A percentile compares a stretch with the other conserved stretches of the same genome.
phyloP scores from a whole-genome alignment of 495 filamentous ascomycete species.

The Neurospora sp. region DNA sequence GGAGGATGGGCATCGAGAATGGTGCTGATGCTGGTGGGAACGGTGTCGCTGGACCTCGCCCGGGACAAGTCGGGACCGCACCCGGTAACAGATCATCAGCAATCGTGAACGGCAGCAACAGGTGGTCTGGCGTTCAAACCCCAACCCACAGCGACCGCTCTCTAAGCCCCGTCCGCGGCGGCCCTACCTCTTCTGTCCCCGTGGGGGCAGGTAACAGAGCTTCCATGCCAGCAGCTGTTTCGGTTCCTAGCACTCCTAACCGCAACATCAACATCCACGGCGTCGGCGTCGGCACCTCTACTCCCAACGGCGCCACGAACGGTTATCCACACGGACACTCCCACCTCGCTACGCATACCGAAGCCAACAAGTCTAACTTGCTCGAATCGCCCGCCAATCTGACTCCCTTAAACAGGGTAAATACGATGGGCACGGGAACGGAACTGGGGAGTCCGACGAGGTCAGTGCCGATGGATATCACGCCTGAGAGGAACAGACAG shows the following conservation, averaged over 20 bases:
- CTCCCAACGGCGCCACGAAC: background rate
- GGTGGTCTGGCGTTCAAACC: slow-evolving; percentile 5
- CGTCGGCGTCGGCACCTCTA: background rate
- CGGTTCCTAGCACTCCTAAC: background rate
- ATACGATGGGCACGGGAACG: background rate
- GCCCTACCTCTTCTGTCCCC: slow-evolving; percentile 21
- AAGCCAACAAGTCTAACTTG: background rate
- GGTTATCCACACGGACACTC: background rate
- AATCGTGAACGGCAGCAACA: slow-evolving; percentile 15
- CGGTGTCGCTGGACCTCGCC: background rate
- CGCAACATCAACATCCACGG: background rate
- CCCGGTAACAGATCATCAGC: slow-evolving; percentile 17
- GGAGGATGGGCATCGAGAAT: slow-evolving; percentile 68
- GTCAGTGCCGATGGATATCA: background rate
- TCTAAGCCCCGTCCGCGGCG: slow-evolving; percentile 36
- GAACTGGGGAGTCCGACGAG: background rate
- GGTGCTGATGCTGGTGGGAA: slow-evolving; percentile 11
- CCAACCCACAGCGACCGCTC: slow-evolving; percentile 38
- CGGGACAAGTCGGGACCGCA: background rate
- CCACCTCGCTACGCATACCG: background rate
- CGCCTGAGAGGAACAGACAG: background rate
- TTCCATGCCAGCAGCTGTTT: background rate
- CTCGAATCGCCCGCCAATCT: background rate
- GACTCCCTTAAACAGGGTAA: background rate
- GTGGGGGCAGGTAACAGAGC: slow-evolving; percentile 23